Evolutionary conservation across 306 rosid species (phyloP), one percentile per base, ranked within the genome.

Genomic region (Gastrolobium bilobum): DNA sequence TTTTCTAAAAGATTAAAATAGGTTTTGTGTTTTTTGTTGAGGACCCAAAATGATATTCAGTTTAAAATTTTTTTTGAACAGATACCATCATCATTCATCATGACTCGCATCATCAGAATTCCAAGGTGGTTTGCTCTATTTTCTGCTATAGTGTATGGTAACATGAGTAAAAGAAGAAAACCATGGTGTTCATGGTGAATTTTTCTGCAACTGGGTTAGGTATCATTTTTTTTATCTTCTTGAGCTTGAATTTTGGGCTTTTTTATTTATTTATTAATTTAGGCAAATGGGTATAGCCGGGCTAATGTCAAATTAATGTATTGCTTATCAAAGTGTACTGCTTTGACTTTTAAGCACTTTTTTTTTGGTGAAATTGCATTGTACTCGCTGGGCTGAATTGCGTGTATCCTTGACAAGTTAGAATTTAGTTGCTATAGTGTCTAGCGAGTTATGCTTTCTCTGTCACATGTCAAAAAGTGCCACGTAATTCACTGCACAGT

Each of bases 311-410:
- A 64, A 81, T 35, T 68, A 50, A 72, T 81, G 57, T 47, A 8
- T 20, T 26, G 13, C 42, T 6, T 13, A 64, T 68, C 77, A 48
- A 64, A 81, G 9, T 68, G 5, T 35, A 77, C 26, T 52, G 33
- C 71, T 75, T 75, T 81, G 80, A 75, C 81, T 81, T 68, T 37
- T 34, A 26, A 75, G 85, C 11, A 35, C 60, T 42, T 58, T n/a
- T n/a, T n/a, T n/a, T n/a, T 37, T 39, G 44, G 56, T 59, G 43
- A 80, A 53, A 13, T 73, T n/a, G n/a, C n/a, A n/a, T n/a, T n/a
- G n/a, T n/a, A n/a, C n/a, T n/a, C n/a, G n/a, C n/a, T n/a, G n/a
- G n/a, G n/a, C n/a, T n/a, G n/a, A n/a, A n/a, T n/a, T n/a, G n/a
- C n/a, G n/a, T n/a, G n/a, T n/a, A n/a, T n/a, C n/a, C n/a, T n/a